Evolutionary conservation across 768 basidiomycete species (phyloP).

Genomic region (Daedaleopsis nitida): DNA sequence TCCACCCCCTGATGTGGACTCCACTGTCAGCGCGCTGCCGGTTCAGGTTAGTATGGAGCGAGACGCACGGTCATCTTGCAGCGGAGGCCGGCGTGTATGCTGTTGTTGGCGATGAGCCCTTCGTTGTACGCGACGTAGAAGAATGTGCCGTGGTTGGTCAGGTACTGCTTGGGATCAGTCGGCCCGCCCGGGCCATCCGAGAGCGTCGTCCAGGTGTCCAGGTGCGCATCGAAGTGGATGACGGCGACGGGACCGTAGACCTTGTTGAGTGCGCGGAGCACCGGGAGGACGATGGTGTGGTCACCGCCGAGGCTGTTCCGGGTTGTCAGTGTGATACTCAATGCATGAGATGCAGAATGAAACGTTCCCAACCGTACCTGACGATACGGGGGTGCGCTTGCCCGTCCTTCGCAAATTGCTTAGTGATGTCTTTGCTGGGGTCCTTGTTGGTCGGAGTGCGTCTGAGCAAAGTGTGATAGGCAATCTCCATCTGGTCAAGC

Average conservation of each 20-base stretch:
- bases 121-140: constrained; percentile 80
- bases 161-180: constrained; percentile 50
- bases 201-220: constrained; percentile 59
- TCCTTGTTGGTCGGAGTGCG: constrained; percentile 44
- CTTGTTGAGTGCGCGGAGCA: constrained; percentile 75
- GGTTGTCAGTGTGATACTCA: background rate
- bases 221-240: constrained; percentile 81
- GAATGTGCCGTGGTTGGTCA: constrained; percentile 83
- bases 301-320: constrained; percentile 65
- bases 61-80: constrained; percentile 56
- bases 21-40: background rate
- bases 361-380: constrained; percentile 34
- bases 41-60: too few species aligned
- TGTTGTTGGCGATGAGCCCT: constrained; percentile 69
- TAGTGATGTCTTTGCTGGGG: constrained; percentile 23
- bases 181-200: constrained; percentile 34
- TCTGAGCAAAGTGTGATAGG: constrained; percentile 73
- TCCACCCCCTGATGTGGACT: constrained; percentile 45
- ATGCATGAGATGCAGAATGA: too few species aligned
- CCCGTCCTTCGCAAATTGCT: constrained; percentile 54
- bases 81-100: constrained; percentile 85
- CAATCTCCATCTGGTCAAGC: constrained; percentile 84
- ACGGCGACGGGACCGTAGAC: constrained; percentile 82
- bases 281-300: constrained; percentile 86
- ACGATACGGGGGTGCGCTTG: constrained; percentile 74